Evolutionary conservation across 2,329 filamentous ascomycete species (phyloP).

Genomic region (Talaromyces sp.): DNA sequence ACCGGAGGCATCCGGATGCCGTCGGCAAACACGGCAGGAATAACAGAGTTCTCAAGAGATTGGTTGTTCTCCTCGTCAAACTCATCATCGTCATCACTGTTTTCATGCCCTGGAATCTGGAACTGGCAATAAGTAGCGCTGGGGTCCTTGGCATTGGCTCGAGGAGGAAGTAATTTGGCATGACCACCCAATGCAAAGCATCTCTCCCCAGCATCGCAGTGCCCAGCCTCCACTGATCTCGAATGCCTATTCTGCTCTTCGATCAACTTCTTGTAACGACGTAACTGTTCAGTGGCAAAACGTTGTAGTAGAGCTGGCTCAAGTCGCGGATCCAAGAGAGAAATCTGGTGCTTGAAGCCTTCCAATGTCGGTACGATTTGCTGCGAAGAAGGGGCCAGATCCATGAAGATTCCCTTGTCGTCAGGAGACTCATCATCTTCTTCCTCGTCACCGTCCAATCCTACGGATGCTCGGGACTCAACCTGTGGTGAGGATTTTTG

Average conservation of each 20-base stretch:
- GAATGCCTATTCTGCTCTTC: conserved; percentile 66
- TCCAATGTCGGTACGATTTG: conserved; percentile 65
- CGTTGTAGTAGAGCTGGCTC: conserved; percentile 67
- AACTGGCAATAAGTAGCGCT: conserved; percentile 54
- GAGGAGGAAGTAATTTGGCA: conserved; percentile 57
- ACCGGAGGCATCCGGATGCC: conserved; percentile 81
- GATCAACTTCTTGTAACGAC: conserved; percentile 72
- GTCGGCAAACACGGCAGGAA: conserved; percentile 67
- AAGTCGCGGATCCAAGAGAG: conserved; percentile 68
- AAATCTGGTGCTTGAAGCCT: conserved; percentile 71
- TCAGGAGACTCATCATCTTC: conserved; percentile 54
- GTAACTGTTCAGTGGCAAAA: conserved; percentile 73
- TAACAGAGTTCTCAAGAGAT: conserved; percentile 62
- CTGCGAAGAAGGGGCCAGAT: conserved; percentile 59
- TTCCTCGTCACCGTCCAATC: conserved; percentile 44
- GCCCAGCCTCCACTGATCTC: conserved; percentile 50
- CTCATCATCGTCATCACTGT: conserved; percentile 48
- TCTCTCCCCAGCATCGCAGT: conserved; percentile 57
- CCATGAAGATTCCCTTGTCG: conserved; percentile 58
- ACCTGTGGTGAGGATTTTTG: neutral
- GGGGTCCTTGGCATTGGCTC: conserved; percentile 47
- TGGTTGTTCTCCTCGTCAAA: conserved; percentile 56
- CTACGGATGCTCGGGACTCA: neutral
- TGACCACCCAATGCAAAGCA: conserved; percentile 66
- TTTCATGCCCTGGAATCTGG: conserved; percentile 51